Evolutionary conservation across 1,284 basidiomycete genomes (phyloP).

Genomic region (Boletus sp.): DNA sequence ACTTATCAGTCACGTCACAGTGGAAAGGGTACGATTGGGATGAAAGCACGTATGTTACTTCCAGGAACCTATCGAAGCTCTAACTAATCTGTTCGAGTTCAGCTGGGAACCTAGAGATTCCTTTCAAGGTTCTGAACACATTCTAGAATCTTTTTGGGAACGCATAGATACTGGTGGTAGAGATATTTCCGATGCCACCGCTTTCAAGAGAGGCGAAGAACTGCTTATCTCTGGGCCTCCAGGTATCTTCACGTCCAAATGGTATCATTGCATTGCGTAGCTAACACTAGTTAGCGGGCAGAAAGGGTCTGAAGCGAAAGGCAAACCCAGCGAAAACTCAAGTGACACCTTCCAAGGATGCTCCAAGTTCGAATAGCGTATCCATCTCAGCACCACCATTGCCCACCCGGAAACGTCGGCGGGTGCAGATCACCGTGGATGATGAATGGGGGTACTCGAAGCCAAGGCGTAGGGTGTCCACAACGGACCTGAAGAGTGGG

Average conservation of each 20-base stretch:
- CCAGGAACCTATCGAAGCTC: neutral
- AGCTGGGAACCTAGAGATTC: slow-evolving; percentile 70
- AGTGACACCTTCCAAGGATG: slow-evolving; percentile 5
- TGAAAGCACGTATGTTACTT: slow-evolving; percentile 62
- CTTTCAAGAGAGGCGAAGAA: slow-evolving; percentile 54
- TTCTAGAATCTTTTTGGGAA: slow-evolving; percentile 59
- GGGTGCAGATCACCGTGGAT: slow-evolving; percentile 4
- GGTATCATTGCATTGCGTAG: neutral
- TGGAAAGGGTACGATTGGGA: slow-evolving; percentile 63
- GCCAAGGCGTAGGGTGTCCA: slow-evolving; percentile 16
- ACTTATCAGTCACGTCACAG: slow-evolving; percentile 34
- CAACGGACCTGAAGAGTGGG: slow-evolving; percentile 8
- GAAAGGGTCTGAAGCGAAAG: slow-evolving; percentile 25
- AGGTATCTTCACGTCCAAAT: slow-evolving; percentile 35
- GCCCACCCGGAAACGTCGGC: slow-evolving; percentile 27
- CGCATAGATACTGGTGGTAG: slow-evolving; percentile 48
- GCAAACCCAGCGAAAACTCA: slow-evolving; percentile 6
- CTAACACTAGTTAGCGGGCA: slow-evolving; percentile 17
- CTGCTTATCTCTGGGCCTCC: slow-evolving; percentile 55
- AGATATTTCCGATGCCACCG: slow-evolving; percentile 43
- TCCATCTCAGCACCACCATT: slow-evolving; percentile 22
- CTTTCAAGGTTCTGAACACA: slow-evolving; percentile 54
- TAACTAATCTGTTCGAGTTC: slow-evolving; percentile 8
- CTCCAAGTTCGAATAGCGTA: slow-evolving; percentile 7
- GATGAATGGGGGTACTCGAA: slow-evolving; percentile 9